These are phyloP conservation scores for Sphaceloma murrayae DNA, from an alignment of 2,329 filamentous ascomycete genomes.

Conservation along the genomic window DNA sequence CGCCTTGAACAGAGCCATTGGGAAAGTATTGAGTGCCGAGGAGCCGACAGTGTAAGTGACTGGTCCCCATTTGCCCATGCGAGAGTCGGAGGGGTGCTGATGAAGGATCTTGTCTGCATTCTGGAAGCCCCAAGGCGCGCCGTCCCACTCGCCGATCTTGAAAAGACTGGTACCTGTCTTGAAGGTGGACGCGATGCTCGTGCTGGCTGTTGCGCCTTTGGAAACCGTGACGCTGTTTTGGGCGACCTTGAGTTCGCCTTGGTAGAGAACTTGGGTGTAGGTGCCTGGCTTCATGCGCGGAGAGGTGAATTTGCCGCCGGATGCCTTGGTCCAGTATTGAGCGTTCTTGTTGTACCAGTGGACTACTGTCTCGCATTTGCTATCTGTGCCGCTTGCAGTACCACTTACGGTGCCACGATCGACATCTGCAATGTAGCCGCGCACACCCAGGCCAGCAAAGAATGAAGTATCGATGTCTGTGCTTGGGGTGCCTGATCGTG, in stretches of 20 bases:
- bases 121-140: slow-evolving; percentile 49
- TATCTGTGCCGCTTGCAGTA: slow-evolving; percentile 48
- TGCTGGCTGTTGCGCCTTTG: slow-evolving; percentile 40
- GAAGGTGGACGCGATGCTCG: slow-evolving; percentile 43
- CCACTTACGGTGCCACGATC: slow-evolving; percentile 52
- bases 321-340: slow-evolving; percentile 56
- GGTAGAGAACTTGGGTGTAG: slow-evolving; percentile 59
- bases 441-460: slow-evolving; percentile 49
- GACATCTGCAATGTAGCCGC: slow-evolving; percentile 48
- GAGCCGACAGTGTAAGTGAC: slow-evolving; percentile 53
- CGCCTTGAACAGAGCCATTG: slow-evolving; percentile 56
- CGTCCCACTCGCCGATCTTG: slow-evolving; percentile 58
- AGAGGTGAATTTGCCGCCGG: slow-evolving; percentile 51
- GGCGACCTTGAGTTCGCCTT: slow-evolving; percentile 48
- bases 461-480: slow-evolving; percentile 47
- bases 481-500: slow-evolving; percentile 45
- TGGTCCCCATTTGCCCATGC: slow-evolving; percentile 52
- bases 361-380: slow-evolving; percentile 47
- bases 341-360: slow-evolving; percentile 55
- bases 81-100: slow-evolving; percentile 53
- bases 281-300: slow-evolving; percentile 58
- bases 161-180: slow-evolving; percentile 47
- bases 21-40: slow-evolving; percentile 45
- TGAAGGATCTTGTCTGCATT: slow-evolving; percentile 58
- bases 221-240: slow-evolving; percentile 41